phyloP scores from a whole-genome alignment of 768 basidiomycete species.

The Leccinum aurantiacum region DNA sequence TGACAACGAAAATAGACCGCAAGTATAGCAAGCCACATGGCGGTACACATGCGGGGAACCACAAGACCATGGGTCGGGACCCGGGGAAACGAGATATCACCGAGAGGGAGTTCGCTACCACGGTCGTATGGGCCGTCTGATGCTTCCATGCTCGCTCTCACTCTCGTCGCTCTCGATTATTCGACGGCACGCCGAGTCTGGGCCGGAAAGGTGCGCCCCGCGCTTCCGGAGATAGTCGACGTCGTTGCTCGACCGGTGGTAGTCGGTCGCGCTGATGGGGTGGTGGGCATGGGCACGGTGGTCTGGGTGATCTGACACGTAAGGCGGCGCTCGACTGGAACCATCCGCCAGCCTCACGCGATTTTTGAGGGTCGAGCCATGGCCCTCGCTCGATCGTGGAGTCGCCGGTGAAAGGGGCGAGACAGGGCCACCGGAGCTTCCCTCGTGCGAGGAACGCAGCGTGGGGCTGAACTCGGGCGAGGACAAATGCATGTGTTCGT shows the following conservation, averaged over 20 bases:
- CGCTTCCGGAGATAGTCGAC: conserved; percentile 8
- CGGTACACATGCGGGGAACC: neutral
- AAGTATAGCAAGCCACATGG: conserved; percentile 2
- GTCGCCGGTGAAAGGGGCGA: conserved; percentile 55
- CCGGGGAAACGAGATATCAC: neutral
- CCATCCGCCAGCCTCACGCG: conserved; percentile 13
- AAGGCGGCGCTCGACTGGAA: conserved; percentile 7
- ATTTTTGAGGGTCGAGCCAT: conserved; percentile 15
- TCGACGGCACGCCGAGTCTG: conserved; percentile 30
- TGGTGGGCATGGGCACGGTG: conserved; percentile 16
- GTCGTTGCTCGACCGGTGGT: conserved; percentile 10
- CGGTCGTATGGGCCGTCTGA: conserved; percentile 43
- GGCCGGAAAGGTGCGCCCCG: conserved; percentile 19
- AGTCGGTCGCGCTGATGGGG: conserved; percentile 10
- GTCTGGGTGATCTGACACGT: conserved; percentile 14
- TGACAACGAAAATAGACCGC: neutral
- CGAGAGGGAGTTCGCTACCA: conserved; percentile 36
- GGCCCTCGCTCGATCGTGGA: conserved; percentile 43
- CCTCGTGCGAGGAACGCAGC: conserved; percentile 41
- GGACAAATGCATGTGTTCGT: conserved; percentile 17
- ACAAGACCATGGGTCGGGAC: neutral
- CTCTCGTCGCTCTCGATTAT: conserved; percentile 35
- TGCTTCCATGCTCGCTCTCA: conserved; percentile 34
- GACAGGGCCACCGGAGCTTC: conserved; percentile 47
- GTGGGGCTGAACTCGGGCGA: conserved; percentile 22